These are phyloP conservation scores for Picea glauca DNA, from an alignment of 75 land plant genomes.

Conservation along the genomic window DNA sequence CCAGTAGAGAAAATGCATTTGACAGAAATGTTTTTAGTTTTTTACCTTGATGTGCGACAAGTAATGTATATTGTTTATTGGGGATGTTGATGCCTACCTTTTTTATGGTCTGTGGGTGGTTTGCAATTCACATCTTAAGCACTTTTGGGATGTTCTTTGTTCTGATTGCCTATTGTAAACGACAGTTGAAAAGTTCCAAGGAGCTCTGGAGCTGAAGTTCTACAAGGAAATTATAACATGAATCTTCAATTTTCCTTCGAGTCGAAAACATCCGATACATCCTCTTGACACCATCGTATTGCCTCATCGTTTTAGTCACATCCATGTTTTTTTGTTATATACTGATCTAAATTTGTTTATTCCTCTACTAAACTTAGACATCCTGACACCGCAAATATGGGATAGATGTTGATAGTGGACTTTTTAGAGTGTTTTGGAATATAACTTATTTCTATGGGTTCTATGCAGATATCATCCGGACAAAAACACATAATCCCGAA, in stretches of 20 bases:
- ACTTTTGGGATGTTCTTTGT: not conserved
- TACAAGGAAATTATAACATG: not conserved
- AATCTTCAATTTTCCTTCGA: no score
- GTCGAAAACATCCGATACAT: not conserved
- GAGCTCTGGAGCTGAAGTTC: not conserved
- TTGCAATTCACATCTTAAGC: not conserved
- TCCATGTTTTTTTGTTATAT: not conserved
- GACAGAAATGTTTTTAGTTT: no score
- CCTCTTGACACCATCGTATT: not conserved
- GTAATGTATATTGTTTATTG: no score
- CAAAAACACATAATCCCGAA: not conserved
- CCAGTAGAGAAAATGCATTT: no score
- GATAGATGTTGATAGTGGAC: not conserved
- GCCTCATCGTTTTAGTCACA: not conserved
- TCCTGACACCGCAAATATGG: not conserved
- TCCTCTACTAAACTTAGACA: not conserved
- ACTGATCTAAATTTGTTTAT: not conserved
- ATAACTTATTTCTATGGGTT: not conserved
- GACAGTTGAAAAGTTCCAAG: not conserved
- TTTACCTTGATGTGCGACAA: no score
- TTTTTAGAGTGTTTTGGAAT: not conserved
- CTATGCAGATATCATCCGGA: slow-evolving; percentile 79
- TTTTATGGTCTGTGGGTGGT: not conserved
- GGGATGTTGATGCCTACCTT: no score
- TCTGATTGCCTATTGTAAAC: not conserved